phyloP scores from a whole-genome alignment of 2,329 filamentous ascomycete species.

The Endoconidiophora polonica region DNA sequence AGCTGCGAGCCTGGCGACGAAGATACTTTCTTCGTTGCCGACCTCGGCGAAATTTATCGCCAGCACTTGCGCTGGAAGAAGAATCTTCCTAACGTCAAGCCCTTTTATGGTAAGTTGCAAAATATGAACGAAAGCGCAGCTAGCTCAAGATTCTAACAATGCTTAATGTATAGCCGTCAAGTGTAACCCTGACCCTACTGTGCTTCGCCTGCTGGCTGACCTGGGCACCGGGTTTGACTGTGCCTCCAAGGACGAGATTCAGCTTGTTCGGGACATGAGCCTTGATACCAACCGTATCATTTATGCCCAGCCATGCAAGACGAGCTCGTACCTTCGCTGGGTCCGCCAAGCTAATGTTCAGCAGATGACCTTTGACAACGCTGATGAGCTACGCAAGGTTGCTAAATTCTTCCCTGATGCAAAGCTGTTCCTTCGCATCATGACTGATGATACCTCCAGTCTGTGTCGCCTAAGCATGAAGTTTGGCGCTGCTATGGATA shows the following conservation, averaged over 20 bases:
- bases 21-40: constrained; percentile 95
- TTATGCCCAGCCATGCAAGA: constrained; percentile 99
- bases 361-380: constrained; percentile 99
- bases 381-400: constrained; percentile 95
- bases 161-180: constrained; percentile 56
- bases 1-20: constrained; percentile 82
- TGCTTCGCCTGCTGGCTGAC: constrained; percentile 71
- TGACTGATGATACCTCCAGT: constrained; percentile 89
- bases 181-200: constrained; percentile 87
- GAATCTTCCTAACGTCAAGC: constrained; percentile 80
- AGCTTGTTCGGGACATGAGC: constrained; percentile 70
- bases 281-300: constrained; percentile 84
- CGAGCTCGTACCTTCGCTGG: constrained; percentile 89
- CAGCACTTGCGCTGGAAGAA: constrained; percentile 97
- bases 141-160: not conserved
- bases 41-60: constrained; percentile 95
- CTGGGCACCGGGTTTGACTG: constrained; percentile 95
- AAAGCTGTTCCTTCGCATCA: constrained; percentile 83
- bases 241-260: constrained; percentile 93
- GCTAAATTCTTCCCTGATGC: constrained; percentile 79
- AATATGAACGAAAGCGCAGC: not conserved
- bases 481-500: constrained; percentile 82
- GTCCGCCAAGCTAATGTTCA: constrained; percentile 72
- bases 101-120: constrained; percentile 65
- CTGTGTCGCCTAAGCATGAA: constrained; percentile 93